Conservation (phyloP, 2,329 filamentous ascomycete genomes). For the Hypomyces perniciosus region DNA sequence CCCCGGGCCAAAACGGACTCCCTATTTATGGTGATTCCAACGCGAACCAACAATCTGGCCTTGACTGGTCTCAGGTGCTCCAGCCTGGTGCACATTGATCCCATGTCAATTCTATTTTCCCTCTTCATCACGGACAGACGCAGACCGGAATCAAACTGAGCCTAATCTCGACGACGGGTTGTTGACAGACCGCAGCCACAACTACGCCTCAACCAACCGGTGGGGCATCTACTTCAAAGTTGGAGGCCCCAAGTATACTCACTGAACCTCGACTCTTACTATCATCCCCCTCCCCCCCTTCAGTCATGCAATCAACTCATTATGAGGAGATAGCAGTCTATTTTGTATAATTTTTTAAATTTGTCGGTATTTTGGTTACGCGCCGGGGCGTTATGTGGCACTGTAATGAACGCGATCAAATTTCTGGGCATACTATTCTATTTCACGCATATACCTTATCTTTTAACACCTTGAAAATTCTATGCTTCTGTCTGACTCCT, state of each 20-base stretch:
- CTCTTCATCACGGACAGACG: conserved; percentile 60
- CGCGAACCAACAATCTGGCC: conserved; percentile 54
- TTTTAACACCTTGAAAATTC: too few relatives aligned
- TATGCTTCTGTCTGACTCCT: too few relatives aligned
- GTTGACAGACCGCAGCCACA: conserved; percentile 26
- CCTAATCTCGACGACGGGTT: conserved; percentile 49
- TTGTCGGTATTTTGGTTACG: too few relatives aligned
- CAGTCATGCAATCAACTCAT: too few relatives aligned
- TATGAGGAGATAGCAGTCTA: too few relatives aligned
- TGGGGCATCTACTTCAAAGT: conserved; percentile 39
- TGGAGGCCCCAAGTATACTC: conserved; percentile 34
- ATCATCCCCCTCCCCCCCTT: too few relatives aligned
- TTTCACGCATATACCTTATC: too few relatives aligned
- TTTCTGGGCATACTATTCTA: too few relatives aligned
- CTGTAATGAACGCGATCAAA: too few relatives aligned
- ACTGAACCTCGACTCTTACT: conserved; percentile 53
- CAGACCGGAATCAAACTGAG: conserved; percentile 65
- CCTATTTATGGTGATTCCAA: conserved; percentile 56
- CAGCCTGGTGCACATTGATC: conserved; percentile 63
- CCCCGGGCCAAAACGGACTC: conserved; percentile 57
- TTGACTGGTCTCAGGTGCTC: conserved; percentile 77
- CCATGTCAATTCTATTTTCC: conserved; percentile 45
- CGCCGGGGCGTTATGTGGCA: too few relatives aligned
- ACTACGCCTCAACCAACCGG: neutral
- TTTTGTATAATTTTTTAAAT: too few relatives aligned